phyloP scores from a whole-genome alignment of 2,329 filamentous ascomycete species.

The Basipetospora chlamydospora region DNA sequence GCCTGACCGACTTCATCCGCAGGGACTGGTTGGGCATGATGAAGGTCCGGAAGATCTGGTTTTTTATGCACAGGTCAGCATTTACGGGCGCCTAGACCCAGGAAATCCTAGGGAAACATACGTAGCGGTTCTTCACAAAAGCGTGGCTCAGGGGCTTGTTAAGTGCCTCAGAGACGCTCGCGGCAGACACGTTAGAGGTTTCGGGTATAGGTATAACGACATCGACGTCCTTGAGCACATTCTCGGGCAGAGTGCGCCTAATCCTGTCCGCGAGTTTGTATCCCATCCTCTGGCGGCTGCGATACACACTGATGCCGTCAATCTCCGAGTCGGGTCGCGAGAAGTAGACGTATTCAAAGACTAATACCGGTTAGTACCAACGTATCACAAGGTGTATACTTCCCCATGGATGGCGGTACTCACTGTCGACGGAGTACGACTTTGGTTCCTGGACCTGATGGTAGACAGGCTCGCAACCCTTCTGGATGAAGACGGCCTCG shows the following conservation, averaged over 20 bases:
- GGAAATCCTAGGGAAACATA: too few relatives aligned
- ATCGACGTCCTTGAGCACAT: constrained; percentile 63
- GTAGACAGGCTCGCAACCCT: constrained; percentile 61
- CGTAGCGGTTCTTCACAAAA: constrained; percentile 82
- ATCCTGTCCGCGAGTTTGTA: constrained; percentile 64
- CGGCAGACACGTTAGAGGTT: too few relatives aligned
- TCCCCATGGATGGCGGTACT: not conserved
- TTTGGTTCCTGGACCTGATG: constrained; percentile 54
- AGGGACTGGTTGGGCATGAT: constrained; percentile 60
- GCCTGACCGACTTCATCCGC: constrained; percentile 71
- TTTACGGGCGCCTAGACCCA: not conserved
- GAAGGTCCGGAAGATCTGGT: constrained; percentile 73
- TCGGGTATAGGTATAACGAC: too few relatives aligned
- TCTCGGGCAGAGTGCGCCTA: constrained; percentile 48
- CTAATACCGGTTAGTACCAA: too few relatives aligned
- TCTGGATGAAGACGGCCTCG: constrained; percentile 72
- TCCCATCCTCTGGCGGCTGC: constrained; percentile 77
- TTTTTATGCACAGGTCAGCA: not conserved
- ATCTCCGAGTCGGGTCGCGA: constrained; percentile 69
- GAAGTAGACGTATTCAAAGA: constrained; percentile 78
- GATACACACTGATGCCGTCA: constrained; percentile 77
- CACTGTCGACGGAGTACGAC: constrained; percentile 67
- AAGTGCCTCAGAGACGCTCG: too few relatives aligned
- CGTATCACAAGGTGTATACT: not conserved
- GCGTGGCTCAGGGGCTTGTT: constrained; percentile 67